Conservation (phyloP, 306 rosid genomes). For the Sphenostylis stenocarpa region DNA sequence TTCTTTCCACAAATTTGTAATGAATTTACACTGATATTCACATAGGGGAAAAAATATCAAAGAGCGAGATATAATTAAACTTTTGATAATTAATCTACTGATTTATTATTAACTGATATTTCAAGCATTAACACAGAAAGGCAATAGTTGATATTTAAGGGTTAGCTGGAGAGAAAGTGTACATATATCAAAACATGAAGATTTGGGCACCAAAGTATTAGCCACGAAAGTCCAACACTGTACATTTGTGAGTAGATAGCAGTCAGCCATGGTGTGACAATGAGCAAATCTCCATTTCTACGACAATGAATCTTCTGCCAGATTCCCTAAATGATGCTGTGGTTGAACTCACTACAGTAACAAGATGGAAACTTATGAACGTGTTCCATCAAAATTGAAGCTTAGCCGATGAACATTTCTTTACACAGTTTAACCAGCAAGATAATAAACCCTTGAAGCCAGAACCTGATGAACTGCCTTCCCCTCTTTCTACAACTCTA, state of each 20-base stretch:
- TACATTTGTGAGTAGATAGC: slow-evolving; percentile 27
- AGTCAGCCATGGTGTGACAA: slow-evolving; percentile 13
- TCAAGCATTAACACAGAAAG: slow-evolving; percentile 2
- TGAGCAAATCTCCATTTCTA: slow-evolving; percentile 20
- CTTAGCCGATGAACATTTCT: slow-evolving; percentile 45
- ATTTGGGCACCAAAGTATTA: slow-evolving; percentile 1
- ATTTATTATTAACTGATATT: background rate
- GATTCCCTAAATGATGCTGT: background rate
- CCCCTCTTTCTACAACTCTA: slow-evolving; percentile 60
- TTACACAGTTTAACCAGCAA: slow-evolving; percentile 59
- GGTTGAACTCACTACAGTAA: slow-evolving; percentile 13
- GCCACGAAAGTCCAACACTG: slow-evolving; percentile 10
- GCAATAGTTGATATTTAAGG: slow-evolving; percentile 1
- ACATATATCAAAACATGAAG: slow-evolving; percentile 22
- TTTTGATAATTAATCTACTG: background rate
- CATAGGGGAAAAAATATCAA: too few relatives aligned
- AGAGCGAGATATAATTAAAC: background rate
- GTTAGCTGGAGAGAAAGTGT: slow-evolving; percentile 10
- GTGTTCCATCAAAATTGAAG: slow-evolving; percentile 32
- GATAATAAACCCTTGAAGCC: slow-evolving; percentile 50
- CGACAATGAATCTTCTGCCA: slow-evolving; percentile 3
- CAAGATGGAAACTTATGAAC: slow-evolving; percentile 6
- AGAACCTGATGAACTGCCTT: slow-evolving; percentile 13
- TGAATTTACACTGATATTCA: background rate
- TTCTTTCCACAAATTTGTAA: background rate